phyloP scores from a whole-genome alignment of 2,329 filamentous ascomycete species.

The Stylonectria norvegica region DNA sequence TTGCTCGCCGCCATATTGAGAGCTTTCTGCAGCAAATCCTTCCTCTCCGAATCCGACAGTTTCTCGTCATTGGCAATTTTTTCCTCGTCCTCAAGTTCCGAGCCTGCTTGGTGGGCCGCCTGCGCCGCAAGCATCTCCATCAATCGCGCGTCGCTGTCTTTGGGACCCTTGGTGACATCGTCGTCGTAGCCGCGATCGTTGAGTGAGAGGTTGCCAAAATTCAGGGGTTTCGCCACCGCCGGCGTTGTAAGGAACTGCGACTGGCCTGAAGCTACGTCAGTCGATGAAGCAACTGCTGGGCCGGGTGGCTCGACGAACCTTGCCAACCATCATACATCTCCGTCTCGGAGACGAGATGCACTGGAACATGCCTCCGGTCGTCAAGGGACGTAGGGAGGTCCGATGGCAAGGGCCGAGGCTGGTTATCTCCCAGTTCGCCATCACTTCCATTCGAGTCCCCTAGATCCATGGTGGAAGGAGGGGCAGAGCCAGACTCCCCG shows the following conservation, averaged over 20 bases:
- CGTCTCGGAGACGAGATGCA: slow-evolving; percentile 68
- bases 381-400: slow-evolving; percentile 91
- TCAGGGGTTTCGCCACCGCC: slow-evolving; percentile 76
- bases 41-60: slow-evolving; percentile 73
- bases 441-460: slow-evolving; percentile 46
- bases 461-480: slow-evolving; percentile 56
- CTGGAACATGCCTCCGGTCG: slow-evolving; percentile 70
- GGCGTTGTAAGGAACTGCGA: slow-evolving; percentile 92
- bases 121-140: slow-evolving; percentile 97
- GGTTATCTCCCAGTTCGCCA: slow-evolving; percentile 34
- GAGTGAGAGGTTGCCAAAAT: slow-evolving; percentile 76
- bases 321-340: slow-evolving; percentile 99
- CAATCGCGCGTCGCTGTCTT: slow-evolving; percentile 79
- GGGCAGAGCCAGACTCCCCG: slow-evolving; percentile 33
- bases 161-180: slow-evolving; percentile 48
- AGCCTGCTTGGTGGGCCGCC: slow-evolving; percentile 73
- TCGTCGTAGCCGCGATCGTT: slow-evolving; percentile 76
- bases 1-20: slow-evolving; percentile 96
- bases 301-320: slow-evolving; percentile 49
- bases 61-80: slow-evolving; percentile 72
- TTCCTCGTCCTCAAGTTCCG: slow-evolving; percentile 74
- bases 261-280: slow-evolving; percentile 61
- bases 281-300: slow-evolving; percentile 11
- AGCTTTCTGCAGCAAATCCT: slow-evolving; percentile 75
- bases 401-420: slow-evolving; percentile 61